Conservation (phyloP, 495 filamentous ascomycete species). For the Articulospora tetracladia region DNA sequence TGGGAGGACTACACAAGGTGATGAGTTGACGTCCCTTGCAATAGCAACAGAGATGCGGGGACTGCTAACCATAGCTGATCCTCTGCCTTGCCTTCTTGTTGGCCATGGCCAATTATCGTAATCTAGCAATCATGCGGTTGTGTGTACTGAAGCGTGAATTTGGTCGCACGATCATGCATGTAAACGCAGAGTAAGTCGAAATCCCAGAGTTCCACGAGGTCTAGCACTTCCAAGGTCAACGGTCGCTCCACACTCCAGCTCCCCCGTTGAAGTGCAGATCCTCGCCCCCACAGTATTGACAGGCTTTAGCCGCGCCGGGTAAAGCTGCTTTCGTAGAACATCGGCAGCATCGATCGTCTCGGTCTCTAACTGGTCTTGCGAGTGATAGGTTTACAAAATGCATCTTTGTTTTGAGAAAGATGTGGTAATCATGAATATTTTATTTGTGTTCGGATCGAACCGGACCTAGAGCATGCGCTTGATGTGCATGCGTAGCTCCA, state of each 20-base stretch:
- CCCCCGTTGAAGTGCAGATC: neutral
- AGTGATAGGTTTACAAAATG: no score
- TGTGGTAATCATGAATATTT: no score
- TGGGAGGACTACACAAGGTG: slow-evolving; percentile 70
- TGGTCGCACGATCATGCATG: slow-evolving; percentile 8
- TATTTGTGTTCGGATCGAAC: no score
- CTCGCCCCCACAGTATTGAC: neutral
- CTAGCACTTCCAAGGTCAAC: neutral
- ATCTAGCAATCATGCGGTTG: slow-evolving; percentile 14
- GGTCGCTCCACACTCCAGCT: slow-evolving; percentile 2
- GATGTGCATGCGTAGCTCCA: neutral
- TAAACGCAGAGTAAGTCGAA: neutral
- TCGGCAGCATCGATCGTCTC: neutral
- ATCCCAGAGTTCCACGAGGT: neutral
- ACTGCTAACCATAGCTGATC: slow-evolving; percentile 60
- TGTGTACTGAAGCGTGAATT: neutral
- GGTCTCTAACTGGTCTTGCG: no score
- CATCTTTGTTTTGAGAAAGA: no score
- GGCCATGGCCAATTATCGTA: slow-evolving; percentile 16
- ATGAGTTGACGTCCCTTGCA: neutral
- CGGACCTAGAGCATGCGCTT: no score
- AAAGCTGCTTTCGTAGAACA: neutral
- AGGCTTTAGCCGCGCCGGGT: neutral
- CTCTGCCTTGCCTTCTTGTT: slow-evolving; percentile 58
- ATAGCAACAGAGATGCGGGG: neutral